A percentile compares a stretch with the other conserved stretches of the same genome.
These are phyloP conservation scores for Xylariaceae sp. DNA, from an alignment of 2,329 filamentous ascomycete genomes.

Conservation along the genomic window DNA sequence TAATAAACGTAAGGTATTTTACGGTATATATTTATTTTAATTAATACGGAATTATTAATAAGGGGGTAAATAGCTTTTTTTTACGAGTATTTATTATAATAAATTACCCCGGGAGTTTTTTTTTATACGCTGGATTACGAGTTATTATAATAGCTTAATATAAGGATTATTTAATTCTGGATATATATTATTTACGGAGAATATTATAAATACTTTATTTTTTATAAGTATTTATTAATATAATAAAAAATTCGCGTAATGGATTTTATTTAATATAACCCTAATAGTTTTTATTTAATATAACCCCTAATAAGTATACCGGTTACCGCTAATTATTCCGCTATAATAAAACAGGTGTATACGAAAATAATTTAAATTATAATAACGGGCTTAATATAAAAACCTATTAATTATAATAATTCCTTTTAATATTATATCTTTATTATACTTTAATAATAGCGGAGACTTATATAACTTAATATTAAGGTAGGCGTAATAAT, in stretches of 20 bases:
- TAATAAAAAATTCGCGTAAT: neutral
- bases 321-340: neutral
- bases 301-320: neutral
- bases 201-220: neutral
- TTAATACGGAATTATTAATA: neutral
- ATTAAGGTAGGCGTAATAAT: too few relatives aligned
- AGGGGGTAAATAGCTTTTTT: neutral
- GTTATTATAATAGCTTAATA: neutral
- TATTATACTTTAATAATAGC: too few relatives aligned
- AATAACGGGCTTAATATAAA: neutral
- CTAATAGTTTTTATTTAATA: neutral
- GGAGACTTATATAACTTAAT: too few relatives aligned
- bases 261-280: neutral
- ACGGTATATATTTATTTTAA: neutral
- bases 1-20: neutral
- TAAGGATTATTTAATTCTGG: neutral
- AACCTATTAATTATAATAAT: too few relatives aligned
- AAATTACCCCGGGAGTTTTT: neutral
- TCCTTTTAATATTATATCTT: too few relatives aligned
- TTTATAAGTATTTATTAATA: neutral
- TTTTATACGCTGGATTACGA: neutral
- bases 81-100: neutral
- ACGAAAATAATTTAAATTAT: neutral
- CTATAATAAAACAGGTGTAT: neutral
- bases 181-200: neutral